Base-by-base conservation (phyloP, 192 early-diverging fungal species). In the Cladochytrium replicatum region DNA sequence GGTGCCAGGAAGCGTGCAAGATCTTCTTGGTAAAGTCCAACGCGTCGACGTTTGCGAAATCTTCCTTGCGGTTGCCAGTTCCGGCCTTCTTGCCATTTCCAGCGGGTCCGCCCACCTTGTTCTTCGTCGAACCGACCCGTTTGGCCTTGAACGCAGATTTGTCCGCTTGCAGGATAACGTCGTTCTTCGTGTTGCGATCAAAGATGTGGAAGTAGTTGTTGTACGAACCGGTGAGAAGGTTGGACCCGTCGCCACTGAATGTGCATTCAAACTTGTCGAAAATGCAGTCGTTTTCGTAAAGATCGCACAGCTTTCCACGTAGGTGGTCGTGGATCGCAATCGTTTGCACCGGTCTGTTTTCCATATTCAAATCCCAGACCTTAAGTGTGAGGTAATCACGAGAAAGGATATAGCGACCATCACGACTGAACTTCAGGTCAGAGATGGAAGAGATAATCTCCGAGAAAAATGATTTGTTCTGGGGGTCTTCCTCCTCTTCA, bases 191-290 rank as follows among this genome's bases (percentile, higher is more conserved):
- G 34, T 82, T 69, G 13, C 76, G 71, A 49, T 93, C 87, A 60
- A 88, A 96, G 54, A 99, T 89, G 71, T 93, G 90, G 71, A 99
- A 96, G 56, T 87, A 92, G 82, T 99, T 99, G 80, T 86, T 91
- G 73, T 99, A 99, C 15, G 92, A 96, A 23, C 93, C 96, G n/a
- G 93, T 94, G 67, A 97, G 72, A 3, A 88, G 79, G 45, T 77
- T 63, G 45, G 75, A 74, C 61, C 91, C 91, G 63, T 93, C 84
- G 29, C 91, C 93, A 64, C 89, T 91, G 54, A 97, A 90, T 29
- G 82, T 92, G 74, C 93, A 97, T 68, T 99, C 96, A 54, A 99
- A 99, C 72, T 99, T 99, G 80, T 99, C 96, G 75, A 99, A 99
- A 63, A 99, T 99, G 63, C 91, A 94, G 67, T 99, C 95, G 71